Evolutionary conservation across 106 monocot species (phyloP).

Genomic region (Phalaenopsis equestris): DNA sequence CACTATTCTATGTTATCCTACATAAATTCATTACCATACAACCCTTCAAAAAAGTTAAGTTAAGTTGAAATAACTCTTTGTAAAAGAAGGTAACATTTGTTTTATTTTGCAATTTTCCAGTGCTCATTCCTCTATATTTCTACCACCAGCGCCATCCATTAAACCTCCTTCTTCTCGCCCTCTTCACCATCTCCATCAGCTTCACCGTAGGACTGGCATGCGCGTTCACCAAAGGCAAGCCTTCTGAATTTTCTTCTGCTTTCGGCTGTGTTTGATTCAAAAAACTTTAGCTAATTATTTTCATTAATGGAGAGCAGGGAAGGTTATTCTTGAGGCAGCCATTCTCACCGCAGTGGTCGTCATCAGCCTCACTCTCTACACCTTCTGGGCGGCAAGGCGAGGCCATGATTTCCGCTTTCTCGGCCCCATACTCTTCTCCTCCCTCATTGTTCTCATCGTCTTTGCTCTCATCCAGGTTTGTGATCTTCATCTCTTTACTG

Average conservation of each 20-base stretch:
- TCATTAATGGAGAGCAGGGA: slow-evolving; percentile 20
- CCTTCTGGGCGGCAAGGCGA: slow-evolving; percentile 43
- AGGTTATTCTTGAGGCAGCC: slow-evolving; percentile 46
- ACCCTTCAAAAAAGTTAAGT: no score
- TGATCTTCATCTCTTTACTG: not conserved
- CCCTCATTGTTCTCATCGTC: slow-evolving; percentile 29
- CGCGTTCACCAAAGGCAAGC: slow-evolving; percentile 63
- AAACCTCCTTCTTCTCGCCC: slow-evolving; percentile 50
- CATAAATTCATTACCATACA: no score
- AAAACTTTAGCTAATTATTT: no score
- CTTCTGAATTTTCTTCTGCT: not conserved
- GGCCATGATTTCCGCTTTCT: slow-evolving; percentile 48
- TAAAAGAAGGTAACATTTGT: no score
- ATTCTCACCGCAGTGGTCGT: slow-evolving; percentile 42
- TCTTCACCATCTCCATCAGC: slow-evolving; percentile 65
- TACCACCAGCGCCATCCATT: slow-evolving; percentile 62
- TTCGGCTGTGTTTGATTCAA: not conserved
- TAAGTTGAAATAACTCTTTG: no score
- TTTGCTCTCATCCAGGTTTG: slow-evolving; percentile 48
- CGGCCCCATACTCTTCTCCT: slow-evolving; percentile 39
- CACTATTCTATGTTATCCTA: no score
- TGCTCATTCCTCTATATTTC: slow-evolving; percentile 54
- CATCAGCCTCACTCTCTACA: slow-evolving; percentile 46
- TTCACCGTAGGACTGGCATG: slow-evolving; percentile 64
- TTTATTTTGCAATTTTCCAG: slow-evolving; percentile 18